phyloP scores from a whole-genome alignment of 192 early-diverging fungal genomes.

The Paraglomus brasilianum region DNA sequence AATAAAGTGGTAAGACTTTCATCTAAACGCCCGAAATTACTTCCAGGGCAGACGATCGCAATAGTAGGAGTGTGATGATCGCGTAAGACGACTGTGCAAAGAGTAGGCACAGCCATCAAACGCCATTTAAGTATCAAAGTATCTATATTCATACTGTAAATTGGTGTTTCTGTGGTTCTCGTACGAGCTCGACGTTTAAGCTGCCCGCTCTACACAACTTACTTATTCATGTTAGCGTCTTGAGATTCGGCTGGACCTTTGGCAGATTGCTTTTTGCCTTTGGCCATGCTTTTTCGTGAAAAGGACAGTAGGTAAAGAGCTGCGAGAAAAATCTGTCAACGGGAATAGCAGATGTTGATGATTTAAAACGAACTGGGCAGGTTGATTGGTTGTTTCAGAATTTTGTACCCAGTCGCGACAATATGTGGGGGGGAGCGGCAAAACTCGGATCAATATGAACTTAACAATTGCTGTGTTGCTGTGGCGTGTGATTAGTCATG shows the following conservation, averaged over 20 bases:
- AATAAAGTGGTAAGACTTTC: background rate
- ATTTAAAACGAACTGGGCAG: no score
- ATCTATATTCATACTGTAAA: background rate
- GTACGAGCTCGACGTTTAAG: background rate
- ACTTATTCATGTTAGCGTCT: background rate
- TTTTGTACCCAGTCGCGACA: no score
- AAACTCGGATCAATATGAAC: no score
- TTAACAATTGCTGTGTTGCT: no score
- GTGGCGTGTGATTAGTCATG: no score
- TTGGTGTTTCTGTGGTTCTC: background rate
- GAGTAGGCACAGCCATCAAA: background rate
- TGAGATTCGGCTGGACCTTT: constrained; percentile 1
- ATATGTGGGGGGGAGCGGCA: no score
- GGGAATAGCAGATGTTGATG: no score
- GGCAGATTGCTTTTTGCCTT: constrained; percentile 2
- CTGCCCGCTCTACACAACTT: background rate
- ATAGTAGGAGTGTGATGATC: background rate
- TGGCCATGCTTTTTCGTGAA: background rate
- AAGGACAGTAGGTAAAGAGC: no score
- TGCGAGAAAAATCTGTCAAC: no score
- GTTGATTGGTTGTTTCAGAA: no score
- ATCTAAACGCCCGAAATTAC: background rate
- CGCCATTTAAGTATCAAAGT: background rate
- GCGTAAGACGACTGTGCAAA: background rate
- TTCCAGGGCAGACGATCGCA: background rate